phyloP scores from a whole-genome alignment of 495 filamentous ascomycete genomes.

The Oidiodendron maius region DNA sequence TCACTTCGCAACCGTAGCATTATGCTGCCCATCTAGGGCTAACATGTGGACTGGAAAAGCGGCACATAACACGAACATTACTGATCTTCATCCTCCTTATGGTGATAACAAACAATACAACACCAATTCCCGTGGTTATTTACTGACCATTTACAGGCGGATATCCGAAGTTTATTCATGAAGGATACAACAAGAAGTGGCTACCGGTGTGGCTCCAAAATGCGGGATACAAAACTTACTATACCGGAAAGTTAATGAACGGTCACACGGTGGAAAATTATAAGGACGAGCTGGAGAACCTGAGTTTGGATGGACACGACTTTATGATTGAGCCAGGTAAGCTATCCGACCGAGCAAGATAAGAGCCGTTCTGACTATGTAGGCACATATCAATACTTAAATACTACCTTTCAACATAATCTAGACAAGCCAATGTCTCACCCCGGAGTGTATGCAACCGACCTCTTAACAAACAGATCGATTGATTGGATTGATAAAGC shows the following conservation, averaged over 20 bases:
- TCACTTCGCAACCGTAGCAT: slow-evolving; percentile 48
- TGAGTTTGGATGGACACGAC: background rate
- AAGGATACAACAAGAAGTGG: slow-evolving; percentile 56
- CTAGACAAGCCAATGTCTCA: slow-evolving; percentile 44
- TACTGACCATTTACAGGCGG: slow-evolving; percentile 37
- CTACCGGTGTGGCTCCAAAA: slow-evolving; percentile 60
- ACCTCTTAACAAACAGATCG: slow-evolving; percentile 53
- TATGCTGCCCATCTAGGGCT: slow-evolving; percentile 55
- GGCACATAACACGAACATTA: slow-evolving; percentile 66
- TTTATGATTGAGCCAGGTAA: slow-evolving; percentile 33
- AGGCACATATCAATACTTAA: slow-evolving; percentile 57
- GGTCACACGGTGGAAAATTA: slow-evolving; percentile 47
- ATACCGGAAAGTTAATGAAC: slow-evolving; percentile 63
- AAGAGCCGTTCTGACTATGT: too few relatives aligned
- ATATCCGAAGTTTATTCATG: slow-evolving; percentile 56
- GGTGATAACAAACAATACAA: slow-evolving; percentile 28
- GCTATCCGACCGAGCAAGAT: slow-evolving; percentile 62
- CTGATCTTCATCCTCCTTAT: slow-evolving; percentile 53
- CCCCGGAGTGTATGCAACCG: slow-evolving; percentile 47
- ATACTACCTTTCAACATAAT: slow-evolving; percentile 55
- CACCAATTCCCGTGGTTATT: background rate
- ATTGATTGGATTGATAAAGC: slow-evolving; percentile 55
- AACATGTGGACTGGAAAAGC: slow-evolving; percentile 53
- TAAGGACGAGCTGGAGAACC: slow-evolving; percentile 33
- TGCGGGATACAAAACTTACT: slow-evolving; percentile 61